phyloP scores from a whole-genome alignment of 2,329 filamentous ascomycete species.

The Cladosporium sphaerospermum region DNA sequence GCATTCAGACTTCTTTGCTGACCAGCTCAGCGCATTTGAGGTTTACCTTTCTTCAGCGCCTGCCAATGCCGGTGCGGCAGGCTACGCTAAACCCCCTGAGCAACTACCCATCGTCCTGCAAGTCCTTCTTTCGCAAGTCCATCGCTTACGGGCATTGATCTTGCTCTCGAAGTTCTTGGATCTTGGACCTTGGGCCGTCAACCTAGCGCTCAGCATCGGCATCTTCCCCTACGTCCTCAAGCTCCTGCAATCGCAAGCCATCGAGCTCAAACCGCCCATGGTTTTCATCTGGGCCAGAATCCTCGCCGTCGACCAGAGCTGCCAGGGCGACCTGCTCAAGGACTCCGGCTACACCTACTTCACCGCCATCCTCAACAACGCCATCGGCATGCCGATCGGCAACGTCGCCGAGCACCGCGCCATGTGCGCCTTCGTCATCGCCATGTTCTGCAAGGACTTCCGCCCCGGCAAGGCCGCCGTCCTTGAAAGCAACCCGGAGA shows the following conservation, averaged over 20 bases:
- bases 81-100: conserved; percentile 53
- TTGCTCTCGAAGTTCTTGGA: conserved; percentile 90
- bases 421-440: conserved; percentile 97
- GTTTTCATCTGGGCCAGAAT: conserved; percentile 98
- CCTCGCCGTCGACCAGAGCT: conserved; percentile 87
- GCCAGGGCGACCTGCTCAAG: conserved; percentile 88
- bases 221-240: conserved; percentile 99
- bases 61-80: conserved; percentile 69
- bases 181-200: conserved; percentile 96
- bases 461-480: conserved; percentile 87
- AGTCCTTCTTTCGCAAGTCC: conserved; percentile 90
- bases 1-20: conserved; percentile 92
- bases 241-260: conserved; percentile 85
- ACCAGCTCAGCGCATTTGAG: conserved; percentile 94
- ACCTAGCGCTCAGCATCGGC: conserved; percentile 91
- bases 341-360: conserved; percentile 98
- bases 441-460: conserved; percentile 95
- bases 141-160: conserved; percentile 83
- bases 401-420: conserved; percentile 93
- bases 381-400: conserved; percentile 65
- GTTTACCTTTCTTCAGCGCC: conserved; percentile 88
- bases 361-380: conserved; percentile 79
- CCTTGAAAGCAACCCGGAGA: conserved; percentile 76
- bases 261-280: conserved; percentile 96
- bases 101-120: conserved; percentile 95